These are phyloP conservation scores for Picochlorum sp. DNA, from an alignment of 139 green algal species.

Conservation along the genomic window DNA sequence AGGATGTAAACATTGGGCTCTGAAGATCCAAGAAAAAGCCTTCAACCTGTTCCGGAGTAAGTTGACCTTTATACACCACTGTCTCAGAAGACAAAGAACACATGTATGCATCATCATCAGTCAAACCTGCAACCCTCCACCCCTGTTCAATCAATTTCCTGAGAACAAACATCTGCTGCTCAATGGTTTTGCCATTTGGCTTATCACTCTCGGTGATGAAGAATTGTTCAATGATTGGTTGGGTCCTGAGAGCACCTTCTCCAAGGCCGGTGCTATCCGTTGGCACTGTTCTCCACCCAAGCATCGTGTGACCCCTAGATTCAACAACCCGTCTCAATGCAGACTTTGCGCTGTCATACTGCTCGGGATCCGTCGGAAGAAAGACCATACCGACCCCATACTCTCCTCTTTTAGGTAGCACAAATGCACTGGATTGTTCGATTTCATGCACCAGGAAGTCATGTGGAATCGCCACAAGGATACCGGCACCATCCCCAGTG, in stretches of 20 bases:
- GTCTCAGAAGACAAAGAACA: constrained; percentile 81
- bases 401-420: constrained; percentile 59
- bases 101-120: constrained; percentile 81
- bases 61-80: constrained; percentile 96
- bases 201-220: constrained; percentile 56
- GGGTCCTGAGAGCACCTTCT: constrained; percentile 50
- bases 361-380: constrained; percentile 61
- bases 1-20: constrained; percentile 63
- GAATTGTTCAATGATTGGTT: constrained; percentile 85
- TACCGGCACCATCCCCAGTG: constrained; percentile 85
- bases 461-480: constrained; percentile 83
- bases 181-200: constrained; percentile 21
- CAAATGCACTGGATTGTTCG: constrained; percentile 52
- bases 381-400: constrained; percentile 85
- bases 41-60: constrained; percentile 76
- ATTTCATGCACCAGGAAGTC: constrained; percentile 63
- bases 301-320: constrained; percentile 54
- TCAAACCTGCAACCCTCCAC: constrained; percentile 22
- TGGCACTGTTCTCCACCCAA: constrained; percentile 84
- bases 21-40: constrained; percentile 82
- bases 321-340: constrained; percentile 50
- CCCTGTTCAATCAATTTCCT: constrained; percentile 69
- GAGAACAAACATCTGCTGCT: constrained; percentile 75
- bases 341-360: constrained; percentile 43
- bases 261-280: constrained; percentile 77